A percentile compares a stretch with the other conserved stretches of the same genome.
phyloP scores from a whole-genome alignment of 2,329 filamentous ascomycete species.

The Acephala macrosclerotiorum region DNA sequence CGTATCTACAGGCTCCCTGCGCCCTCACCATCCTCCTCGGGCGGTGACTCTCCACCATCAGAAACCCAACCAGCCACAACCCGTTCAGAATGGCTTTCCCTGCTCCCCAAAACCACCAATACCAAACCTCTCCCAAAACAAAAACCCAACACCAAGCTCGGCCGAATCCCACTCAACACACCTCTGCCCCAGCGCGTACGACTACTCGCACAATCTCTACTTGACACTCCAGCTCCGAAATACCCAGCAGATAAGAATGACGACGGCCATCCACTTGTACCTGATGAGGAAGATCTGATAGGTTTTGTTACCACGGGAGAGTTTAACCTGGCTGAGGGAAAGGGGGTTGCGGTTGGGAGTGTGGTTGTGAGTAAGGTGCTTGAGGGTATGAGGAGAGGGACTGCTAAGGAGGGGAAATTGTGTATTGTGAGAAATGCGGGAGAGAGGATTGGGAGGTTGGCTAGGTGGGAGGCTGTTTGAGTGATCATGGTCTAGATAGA shows the following conservation, averaged over 20 bases:
- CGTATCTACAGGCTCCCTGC: slow-evolving; percentile 84
- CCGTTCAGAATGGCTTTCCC: slow-evolving; percentile 75
- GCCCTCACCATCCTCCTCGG: slow-evolving; percentile 34
- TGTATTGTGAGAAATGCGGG: slow-evolving; percentile 88
- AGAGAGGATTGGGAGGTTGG: slow-evolving; percentile 79
- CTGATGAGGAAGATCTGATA: slow-evolving; percentile 76
- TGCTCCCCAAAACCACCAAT: slow-evolving; percentile 47
- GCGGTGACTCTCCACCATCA: slow-evolving; percentile 41
- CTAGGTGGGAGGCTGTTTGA: slow-evolving; percentile 68
- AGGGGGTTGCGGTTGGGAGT: slow-evolving; percentile 77
- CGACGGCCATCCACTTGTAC: slow-evolving; percentile 70
- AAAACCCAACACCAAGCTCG: slow-evolving; percentile 30
- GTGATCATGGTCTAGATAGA: background rate
- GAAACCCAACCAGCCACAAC: slow-evolving; percentile 50
- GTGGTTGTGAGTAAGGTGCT: slow-evolving; percentile 67
- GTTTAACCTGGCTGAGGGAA: slow-evolving; percentile 80
- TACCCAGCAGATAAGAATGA: slow-evolving; percentile 45
- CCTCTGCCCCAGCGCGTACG: slow-evolving; percentile 44
- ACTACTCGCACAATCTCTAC: slow-evolving; percentile 56
- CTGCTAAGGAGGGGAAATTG: slow-evolving; percentile 55
- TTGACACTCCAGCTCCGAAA: slow-evolving; percentile 50
- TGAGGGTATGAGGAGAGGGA: slow-evolving; percentile 44
- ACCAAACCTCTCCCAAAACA: slow-evolving; percentile 37
- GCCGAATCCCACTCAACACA: slow-evolving; percentile 41
- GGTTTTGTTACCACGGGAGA: slow-evolving; percentile 91